Evolutionary conservation across 164 flowering plant species (phyloP).

Genomic region (Magnolia officinalis): DNA sequence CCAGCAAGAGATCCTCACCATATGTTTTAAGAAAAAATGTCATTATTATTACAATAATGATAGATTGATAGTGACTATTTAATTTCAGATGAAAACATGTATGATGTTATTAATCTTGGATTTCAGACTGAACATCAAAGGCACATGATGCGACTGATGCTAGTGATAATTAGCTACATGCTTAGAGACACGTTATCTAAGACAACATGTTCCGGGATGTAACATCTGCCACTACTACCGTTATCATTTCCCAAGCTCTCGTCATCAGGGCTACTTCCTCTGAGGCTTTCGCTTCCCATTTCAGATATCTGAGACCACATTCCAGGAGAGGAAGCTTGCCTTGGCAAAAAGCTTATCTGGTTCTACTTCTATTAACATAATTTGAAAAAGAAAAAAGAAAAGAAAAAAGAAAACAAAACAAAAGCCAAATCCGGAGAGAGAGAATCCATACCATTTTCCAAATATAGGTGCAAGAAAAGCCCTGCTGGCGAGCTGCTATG

Average conservation of each 20-base stretch:
- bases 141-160: too few species aligned
- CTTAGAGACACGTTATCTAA: too few species aligned
- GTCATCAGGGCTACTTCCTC: constrained; percentile 23
- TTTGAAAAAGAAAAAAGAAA: background rate
- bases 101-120: too few species aligned
- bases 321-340: constrained; percentile 38
- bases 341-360: constrained; percentile 37
- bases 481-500: constrained; percentile 97
- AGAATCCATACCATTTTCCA: constrained; percentile 51
- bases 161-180: too few species aligned
- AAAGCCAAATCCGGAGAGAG: background rate
- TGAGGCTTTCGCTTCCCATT: constrained; percentile 34
- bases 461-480: constrained; percentile 41
- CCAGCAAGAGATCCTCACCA: background rate
- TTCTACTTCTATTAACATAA: constrained; percentile 5
- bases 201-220: background rate
- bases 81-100: too few species aligned
- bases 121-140: too few species aligned
- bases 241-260: constrained; percentile 30
- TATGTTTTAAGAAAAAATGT: background rate
- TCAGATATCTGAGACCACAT: constrained; percentile 49
- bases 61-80: background rate
- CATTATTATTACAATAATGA: too few species aligned
- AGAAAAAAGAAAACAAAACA: background rate
- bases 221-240: constrained; percentile 17